phyloP scores from a whole-genome alignment of 2,329 filamentous ascomycete genomes.

The Lomentospora prolificans region DNA sequence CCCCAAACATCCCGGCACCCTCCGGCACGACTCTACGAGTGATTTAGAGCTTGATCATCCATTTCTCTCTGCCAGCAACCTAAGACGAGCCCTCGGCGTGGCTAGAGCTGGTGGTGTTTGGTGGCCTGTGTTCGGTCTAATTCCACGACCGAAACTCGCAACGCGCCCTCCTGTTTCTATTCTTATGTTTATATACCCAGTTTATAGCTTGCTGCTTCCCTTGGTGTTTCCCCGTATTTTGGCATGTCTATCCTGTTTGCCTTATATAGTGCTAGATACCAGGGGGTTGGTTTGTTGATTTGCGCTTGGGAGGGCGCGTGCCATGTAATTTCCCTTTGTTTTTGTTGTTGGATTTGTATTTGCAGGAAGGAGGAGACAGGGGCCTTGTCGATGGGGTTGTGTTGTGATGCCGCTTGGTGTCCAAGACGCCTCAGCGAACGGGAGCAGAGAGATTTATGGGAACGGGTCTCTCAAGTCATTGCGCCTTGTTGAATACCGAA shows the following conservation, averaged over 20 bases:
- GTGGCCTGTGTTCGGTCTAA: background rate
- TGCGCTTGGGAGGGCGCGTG: background rate
- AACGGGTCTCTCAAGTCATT: too few species aligned
- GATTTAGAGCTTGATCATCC: too few species aligned
- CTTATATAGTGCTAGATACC: conserved; percentile 3
- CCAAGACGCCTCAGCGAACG: too few species aligned
- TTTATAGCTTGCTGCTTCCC: background rate
- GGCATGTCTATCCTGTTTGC: background rate
- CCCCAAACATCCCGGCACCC: background rate
- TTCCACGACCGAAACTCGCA: background rate
- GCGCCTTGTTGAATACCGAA: too few species aligned
- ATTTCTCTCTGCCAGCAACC: too few species aligned
- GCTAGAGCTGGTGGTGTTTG: background rate
- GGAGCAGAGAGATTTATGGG: too few species aligned
- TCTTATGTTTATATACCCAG: conserved; percentile 4
- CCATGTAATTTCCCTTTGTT: conserved; percentile 5
- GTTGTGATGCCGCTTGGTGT: too few species aligned
- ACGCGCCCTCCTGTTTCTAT: conserved; percentile 7
- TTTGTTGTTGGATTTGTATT: conserved; percentile 1
- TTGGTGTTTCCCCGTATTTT: background rate
- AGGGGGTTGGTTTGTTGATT: background rate
- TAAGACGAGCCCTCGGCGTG: background rate
- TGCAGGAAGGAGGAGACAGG: background rate
- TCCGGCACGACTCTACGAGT: too few species aligned
- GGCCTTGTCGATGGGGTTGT: background rate